phyloP scores from a whole-genome alignment of 352 stramenopile genomes.

The Globisporangium carolinianum region DNA sequence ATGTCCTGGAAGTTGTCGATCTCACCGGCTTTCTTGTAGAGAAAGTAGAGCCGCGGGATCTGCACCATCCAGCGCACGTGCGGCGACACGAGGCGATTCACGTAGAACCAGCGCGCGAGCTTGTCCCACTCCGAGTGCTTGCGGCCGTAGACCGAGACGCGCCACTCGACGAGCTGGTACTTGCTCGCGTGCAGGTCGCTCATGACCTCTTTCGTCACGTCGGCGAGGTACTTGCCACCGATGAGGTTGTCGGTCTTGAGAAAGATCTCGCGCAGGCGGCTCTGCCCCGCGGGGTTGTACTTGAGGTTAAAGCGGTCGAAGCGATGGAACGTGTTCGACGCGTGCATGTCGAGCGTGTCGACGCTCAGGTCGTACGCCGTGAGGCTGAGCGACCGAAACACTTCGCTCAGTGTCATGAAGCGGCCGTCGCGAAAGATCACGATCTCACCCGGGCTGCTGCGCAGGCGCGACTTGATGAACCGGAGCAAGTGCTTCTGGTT shows the following conservation, averaged over 20 bases:
- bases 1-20: conserved; percentile 96
- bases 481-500: conserved; percentile 94
- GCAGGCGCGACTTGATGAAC: conserved; percentile 84
- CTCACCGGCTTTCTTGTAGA: conserved; percentile 92
- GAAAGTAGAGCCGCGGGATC: conserved; percentile 94
- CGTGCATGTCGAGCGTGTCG: conserved; percentile 98
- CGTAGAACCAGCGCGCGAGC: conserved; percentile 95
- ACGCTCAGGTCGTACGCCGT: conserved; percentile 98
- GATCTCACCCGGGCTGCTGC: conserved; percentile 85
- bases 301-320: conserved; percentile 99
- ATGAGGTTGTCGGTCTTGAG: conserved; percentile 99
- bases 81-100: conserved; percentile 85
- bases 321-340: conserved; percentile 98
- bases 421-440: conserved; percentile 95
- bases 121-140: conserved; percentile 95
- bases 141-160: conserved; percentile 92
- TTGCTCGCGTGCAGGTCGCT: conserved; percentile 86
- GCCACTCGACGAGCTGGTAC: conserved; percentile 93
- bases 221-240: conserved; percentile 91
- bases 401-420: conserved; percentile 94
- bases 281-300: conserved; percentile 96
- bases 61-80: conserved; percentile 99
- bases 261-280: conserved; percentile 96
- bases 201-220: conserved; percentile 94
- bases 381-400: conserved; percentile 90